A percentile compares a stretch with the other conserved stretches of the same genome.
Evolutionary conservation across 345 rosid species (phyloP).

Genomic region (Erodium maritimum): DNA sequence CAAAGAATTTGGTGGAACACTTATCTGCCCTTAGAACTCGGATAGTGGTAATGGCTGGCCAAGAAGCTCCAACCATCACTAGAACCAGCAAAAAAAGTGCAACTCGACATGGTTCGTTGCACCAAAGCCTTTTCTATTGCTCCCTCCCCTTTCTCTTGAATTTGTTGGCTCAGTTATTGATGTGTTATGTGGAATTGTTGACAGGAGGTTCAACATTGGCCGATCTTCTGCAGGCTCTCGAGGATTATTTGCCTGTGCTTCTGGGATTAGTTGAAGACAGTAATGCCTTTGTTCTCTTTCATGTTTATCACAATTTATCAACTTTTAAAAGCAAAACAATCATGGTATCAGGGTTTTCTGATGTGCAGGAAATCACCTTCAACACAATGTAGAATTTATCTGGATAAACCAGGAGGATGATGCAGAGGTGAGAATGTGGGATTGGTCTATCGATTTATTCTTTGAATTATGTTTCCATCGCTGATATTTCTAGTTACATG

Average conservation of each 20-base stretch:
- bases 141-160: neutral
- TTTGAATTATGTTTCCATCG: constrained; percentile 3
- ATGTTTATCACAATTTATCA: neutral
- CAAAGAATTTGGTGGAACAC: constrained; percentile 64
- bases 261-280: constrained; percentile 85
- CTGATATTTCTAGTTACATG: constrained; percentile 12
- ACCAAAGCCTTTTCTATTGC: constrained; percentile 3
- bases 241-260: constrained; percentile 91
- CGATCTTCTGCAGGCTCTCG: constrained; percentile 94
- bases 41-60: constrained; percentile 92
- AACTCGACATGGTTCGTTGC: constrained; percentile 78
- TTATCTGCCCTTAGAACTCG: constrained; percentile 84
- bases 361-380: constrained; percentile 57
- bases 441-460: neutral
- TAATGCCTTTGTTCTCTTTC: constrained; percentile 13
- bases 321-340: neutral
- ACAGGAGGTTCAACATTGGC: constrained; percentile 84
- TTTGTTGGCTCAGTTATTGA: constrained; percentile 4
- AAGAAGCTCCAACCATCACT: constrained; percentile 91
- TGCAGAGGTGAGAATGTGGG: constrained; percentile 46
- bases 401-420: constrained; percentile 98
- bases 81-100: constrained; percentile 83
- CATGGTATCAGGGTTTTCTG: neutral
- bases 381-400: constrained; percentile 63
- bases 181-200: constrained; percentile 13